Evolutionary conservation across 768 basidiomycete genomes (phyloP), one percentile per base, ranked within the genome.

Genomic region (Fomitopsis serialis): DNA sequence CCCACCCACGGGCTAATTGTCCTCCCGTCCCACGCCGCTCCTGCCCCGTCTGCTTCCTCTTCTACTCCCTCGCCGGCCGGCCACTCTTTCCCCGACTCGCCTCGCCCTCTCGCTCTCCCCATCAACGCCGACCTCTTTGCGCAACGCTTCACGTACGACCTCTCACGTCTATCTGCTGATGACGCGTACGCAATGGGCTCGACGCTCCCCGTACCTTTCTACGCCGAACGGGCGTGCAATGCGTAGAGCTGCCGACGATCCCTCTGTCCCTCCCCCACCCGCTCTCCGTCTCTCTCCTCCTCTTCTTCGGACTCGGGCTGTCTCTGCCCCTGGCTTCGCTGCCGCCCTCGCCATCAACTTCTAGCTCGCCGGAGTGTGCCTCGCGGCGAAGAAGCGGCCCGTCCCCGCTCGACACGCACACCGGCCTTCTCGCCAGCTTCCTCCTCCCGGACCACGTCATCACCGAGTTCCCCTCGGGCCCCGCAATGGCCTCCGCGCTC

Each of bases 1-100:
- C 82, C 84, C 36, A 84, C 81, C 2, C 84, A 85, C 60, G 70
- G 79, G 52, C 74, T 85, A 44, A 78, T 79, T 21, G 70, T 78
- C 57, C 67, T 70, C 53, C 68, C 69, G 43, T 64, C 67, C 10
- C 56, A 7, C 37, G 19, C 53, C 48, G 63, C 65, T 40, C 65
- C 65, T 62, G 63, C 67, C 27, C 56, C 61, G 27, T 63, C 64
- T 11, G 66, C 62, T 48, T 23, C 49, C 42, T 35, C 40, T 37
- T 24, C 37, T 1, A 9, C 50, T 6, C n/a, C 52, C 36, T 29
- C 35, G 35, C 43, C 32, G 11, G 2, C 29, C 45, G 12, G 32
- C n/a, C 35, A 21, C 24, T 25, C 32, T 17, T 43, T 45, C 8
- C 54, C 47, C 17, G 22, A 40, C 3, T 19, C 45, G 19, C 17